Evolutionary conservation across 768 basidiomycete species (phyloP).

Genomic region (Kondoa subrosea): DNA sequence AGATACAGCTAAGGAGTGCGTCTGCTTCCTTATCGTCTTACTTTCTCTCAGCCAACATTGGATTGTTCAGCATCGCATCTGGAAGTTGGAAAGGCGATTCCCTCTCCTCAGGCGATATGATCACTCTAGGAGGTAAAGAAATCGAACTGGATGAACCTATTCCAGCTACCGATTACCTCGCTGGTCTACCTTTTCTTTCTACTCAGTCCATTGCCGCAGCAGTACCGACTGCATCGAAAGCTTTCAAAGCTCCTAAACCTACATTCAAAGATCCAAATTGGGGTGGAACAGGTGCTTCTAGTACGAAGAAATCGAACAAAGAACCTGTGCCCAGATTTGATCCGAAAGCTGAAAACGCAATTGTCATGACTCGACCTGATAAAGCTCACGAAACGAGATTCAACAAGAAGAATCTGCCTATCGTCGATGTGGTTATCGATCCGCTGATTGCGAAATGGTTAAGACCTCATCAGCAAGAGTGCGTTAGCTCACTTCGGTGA

Average conservation of each 20-base stretch:
- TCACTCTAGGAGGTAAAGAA: conserved; percentile 28
- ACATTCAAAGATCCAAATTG: conserved; percentile 5
- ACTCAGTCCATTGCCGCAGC: not conserved
- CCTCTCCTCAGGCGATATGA: conserved; percentile 20
- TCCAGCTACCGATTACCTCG: not conserved
- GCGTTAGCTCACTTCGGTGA: conserved; percentile 30
- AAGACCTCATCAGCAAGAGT: conserved; percentile 79
- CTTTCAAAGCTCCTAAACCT: not conserved
- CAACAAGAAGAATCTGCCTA: conserved; percentile 53
- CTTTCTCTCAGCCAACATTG: not conserved
- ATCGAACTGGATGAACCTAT: conserved; percentile 17
- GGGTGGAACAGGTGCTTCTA: conserved; percentile 5
- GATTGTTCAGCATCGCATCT: not conserved
- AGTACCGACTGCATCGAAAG: not conserved
- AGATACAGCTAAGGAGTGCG: conserved; percentile 23
- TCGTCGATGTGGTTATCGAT: conserved; percentile 68
- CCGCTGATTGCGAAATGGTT: conserved; percentile 60
- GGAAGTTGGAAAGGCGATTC: not conserved
- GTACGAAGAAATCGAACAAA: not conserved
- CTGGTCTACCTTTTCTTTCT: not conserved
- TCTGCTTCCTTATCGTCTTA: not conserved
- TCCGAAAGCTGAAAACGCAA: conserved; percentile 53
- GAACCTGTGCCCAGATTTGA: conserved; percentile 38
- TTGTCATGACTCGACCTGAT: conserved; percentile 69
- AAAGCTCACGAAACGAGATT: conserved; percentile 48